Conservation (phyloP, 129 eudicot species). For the Pseudognaphalium luteoalbum region DNA sequence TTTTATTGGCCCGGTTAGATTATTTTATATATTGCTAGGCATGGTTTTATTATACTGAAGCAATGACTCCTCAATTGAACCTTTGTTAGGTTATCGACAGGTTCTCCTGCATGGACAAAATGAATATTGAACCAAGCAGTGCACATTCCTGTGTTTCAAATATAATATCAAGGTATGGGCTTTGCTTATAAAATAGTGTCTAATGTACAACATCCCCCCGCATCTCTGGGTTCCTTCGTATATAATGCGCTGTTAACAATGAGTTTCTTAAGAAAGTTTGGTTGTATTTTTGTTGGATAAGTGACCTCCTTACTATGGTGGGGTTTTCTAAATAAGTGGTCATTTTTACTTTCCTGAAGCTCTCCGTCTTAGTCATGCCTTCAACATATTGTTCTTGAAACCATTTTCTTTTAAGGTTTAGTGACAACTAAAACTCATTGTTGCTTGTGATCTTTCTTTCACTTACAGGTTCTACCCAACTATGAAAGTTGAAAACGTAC, state of each 20-base stretch:
- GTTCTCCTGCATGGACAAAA: constrained; percentile 27
- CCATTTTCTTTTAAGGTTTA: constrained; percentile 1
- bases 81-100: constrained; percentile 29
- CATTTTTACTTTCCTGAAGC: not conserved
- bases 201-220: not conserved
- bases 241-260: not conserved
- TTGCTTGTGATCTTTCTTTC: constrained; percentile 13
- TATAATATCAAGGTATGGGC: constrained; percentile 37
- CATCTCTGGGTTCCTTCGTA: not conserved
- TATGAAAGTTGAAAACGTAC: constrained; percentile 36
- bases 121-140: constrained; percentile 31
- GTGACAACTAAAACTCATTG: not conserved
- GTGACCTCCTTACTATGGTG: not conserved
- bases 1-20: not conserved
- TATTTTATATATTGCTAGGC: not conserved
- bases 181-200: not conserved
- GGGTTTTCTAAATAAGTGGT: not conserved
- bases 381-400: constrained; percentile 1
- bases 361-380: not conserved
- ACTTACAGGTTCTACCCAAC: constrained; percentile 46
- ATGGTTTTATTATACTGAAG: not conserved
- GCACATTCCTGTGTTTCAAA: constrained; percentile 26
- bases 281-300: constrained; percentile 3
- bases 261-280: not conserved
- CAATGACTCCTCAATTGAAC: not conserved